A percentile compares a stretch with the other conserved stretches of the same genome.
Evolutionary conservation across 108 stramenopile species (phyloP).

Genomic region (Fragilaria crotonensis): DNA sequence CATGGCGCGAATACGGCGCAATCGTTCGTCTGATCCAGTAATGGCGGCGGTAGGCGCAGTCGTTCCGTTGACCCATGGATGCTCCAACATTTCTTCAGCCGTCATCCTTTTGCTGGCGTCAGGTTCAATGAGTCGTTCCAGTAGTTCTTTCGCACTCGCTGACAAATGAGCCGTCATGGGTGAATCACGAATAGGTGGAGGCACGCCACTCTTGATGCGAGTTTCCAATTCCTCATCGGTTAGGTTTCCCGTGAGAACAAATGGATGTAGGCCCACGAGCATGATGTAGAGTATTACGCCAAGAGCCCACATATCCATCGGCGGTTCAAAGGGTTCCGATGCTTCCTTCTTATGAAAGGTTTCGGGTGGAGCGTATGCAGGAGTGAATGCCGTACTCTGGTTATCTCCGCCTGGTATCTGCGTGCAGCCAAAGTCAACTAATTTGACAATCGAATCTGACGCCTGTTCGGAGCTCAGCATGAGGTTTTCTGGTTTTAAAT

Average conservation of each 20-base stretch:
- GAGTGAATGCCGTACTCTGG: slow-evolving; percentile 15
- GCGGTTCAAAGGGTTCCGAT: slow-evolving; percentile 60
- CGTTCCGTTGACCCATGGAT: slow-evolving; percentile 85
- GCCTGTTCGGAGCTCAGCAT: slow-evolving; percentile 54
- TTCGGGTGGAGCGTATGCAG: slow-evolving; percentile 44
- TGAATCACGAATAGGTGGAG: slow-evolving; percentile 35
- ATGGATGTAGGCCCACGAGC: slow-evolving; percentile 63
- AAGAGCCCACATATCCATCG: slow-evolving; percentile 70
- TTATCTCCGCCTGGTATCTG: slow-evolving; percentile 30
- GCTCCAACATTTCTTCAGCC: slow-evolving; percentile 78
- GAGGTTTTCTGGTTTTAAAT: slow-evolving; percentile 83
- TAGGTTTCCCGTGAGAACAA: slow-evolving; percentile 22
- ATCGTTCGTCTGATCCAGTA: slow-evolving; percentile 46
- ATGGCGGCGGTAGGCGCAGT: slow-evolving; percentile 69
- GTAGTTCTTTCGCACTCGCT: slow-evolving; percentile 56
- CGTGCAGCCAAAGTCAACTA: slow-evolving; percentile 86
- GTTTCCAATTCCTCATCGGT: slow-evolving; percentile 53
- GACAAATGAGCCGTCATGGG: slow-evolving; percentile 44
- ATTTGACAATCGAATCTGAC: slow-evolving; percentile 52
- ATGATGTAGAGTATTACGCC: slow-evolving; percentile 69
- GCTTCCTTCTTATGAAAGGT: slow-evolving; percentile 4
- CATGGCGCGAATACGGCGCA: slow-evolving; percentile 33
- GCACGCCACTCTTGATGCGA: slow-evolving; percentile 22
- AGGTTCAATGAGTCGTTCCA: slow-evolving; percentile 57
- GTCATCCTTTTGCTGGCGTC: slow-evolving; percentile 58